A percentile compares a stretch with the other conserved stretches of the same genome.
These are phyloP conservation scores for Haematococcus lacustris DNA, from an alignment of 139 green algal genomes.

Conservation along the genomic window DNA sequence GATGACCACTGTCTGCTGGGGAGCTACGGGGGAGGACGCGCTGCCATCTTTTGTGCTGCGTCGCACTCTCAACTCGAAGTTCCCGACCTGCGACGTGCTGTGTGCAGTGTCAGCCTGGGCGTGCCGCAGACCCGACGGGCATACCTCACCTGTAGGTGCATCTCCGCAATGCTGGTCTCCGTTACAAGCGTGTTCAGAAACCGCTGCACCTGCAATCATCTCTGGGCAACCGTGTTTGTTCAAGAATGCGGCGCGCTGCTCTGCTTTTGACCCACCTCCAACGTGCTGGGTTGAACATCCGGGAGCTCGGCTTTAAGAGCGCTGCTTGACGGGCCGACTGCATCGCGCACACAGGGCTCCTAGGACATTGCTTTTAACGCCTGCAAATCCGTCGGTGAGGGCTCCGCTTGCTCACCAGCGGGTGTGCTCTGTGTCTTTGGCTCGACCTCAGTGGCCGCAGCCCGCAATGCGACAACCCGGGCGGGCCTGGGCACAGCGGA, in stretches of 20 bases:
- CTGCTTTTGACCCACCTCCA: not conserved
- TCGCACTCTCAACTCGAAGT: constrained; percentile 64
- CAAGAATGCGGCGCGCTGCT: not conserved
- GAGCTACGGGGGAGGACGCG: constrained; percentile 9
- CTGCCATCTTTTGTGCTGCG: constrained; percentile 35
- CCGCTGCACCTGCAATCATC: constrained; percentile 52
- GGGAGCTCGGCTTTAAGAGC: no score
- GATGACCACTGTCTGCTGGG: not conserved
- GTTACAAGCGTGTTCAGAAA: constrained; percentile 66
- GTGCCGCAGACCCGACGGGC: not conserved
- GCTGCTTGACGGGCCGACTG: no score
- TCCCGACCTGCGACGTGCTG: constrained; percentile 51
- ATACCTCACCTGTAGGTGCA: constrained; percentile 80
- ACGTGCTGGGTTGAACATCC: not conserved
- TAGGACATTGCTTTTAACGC: no score
- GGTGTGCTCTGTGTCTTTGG: no score
- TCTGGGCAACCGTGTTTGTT: not conserved
- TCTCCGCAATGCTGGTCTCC: constrained; percentile 77
- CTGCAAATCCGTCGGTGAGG: no score
- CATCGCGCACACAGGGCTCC: no score
- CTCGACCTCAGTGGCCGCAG: no score
- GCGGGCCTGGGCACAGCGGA: no score
- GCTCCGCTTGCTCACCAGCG: no score
- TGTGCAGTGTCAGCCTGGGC: not conserved
- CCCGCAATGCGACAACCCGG: no score